Base-by-base conservation (phyloP, 441 rosid species). In the Pelargonium citronellum region DNA sequence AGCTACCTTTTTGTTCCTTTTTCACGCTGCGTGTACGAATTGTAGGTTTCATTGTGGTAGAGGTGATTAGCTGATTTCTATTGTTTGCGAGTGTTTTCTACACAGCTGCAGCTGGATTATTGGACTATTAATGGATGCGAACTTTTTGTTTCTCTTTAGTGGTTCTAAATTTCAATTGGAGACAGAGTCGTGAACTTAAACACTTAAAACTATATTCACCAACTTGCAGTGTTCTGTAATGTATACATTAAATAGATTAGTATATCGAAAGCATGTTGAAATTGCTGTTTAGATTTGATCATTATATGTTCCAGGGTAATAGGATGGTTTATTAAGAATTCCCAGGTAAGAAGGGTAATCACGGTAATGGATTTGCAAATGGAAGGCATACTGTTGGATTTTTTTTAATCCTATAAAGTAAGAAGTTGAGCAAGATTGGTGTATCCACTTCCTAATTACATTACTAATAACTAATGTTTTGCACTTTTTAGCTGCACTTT, bases 201-300 rank as follows among this genome's bases (percentile, higher is more conserved):
- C n/a, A 49, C 2, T 22, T 12, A 2, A 49, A 49, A 11, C 5
- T 0, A 12, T 49, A 10, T 49, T 49, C 4, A 49, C 55, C 55
- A 10, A 49, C 55, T 49, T 49, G 55, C 55, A 49, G 55, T 49
- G 55, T 12, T 49, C 55, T 49, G 55, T 49, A 49, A 49, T n/a
- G 15, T 12, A 11, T 22, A 22, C 24, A 22, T 22, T 22, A 22
- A 22, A 22, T 22, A 22, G 24, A 49, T 49, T 49, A 49, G 55
- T 5, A 5, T 49, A 15, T 12, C 12, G 12, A 12, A 1, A 11
- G 15, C 12, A 15, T 49, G 13, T 49, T 49, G 15, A 22, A 22
- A 49, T 49, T 49, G 55, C 13, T 49, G 55, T 49, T 49, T 49
- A 49, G n/a, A 12, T 49, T 49, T 11, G 55, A 49, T 49, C 13